A percentile compares a stretch with the other conserved stretches of the same genome.
phyloP scores from a whole-genome alignment of 257 asterid genomes.

The Agastache rugosa region DNA sequence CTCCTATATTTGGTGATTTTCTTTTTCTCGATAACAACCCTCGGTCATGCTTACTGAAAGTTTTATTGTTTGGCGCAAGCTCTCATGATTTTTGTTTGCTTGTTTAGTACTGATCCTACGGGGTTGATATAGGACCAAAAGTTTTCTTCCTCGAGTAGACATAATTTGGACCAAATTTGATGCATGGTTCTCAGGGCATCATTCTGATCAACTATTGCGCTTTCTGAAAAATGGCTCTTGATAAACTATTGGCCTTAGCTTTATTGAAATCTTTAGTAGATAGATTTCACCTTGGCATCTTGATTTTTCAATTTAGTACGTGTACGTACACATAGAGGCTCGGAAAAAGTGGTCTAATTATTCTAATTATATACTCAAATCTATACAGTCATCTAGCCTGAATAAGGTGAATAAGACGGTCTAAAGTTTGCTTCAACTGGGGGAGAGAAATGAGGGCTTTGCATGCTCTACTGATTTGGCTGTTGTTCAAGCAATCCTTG shows the following conservation, averaged over 20 bases:
- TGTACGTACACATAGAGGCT: too few relatives aligned
- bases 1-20: not conserved
- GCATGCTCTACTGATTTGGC: conserved; percentile 41
- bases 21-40: not conserved
- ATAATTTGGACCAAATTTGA: conserved; percentile 26
- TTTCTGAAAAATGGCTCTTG: conserved; percentile 6
- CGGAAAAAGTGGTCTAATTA: not conserved
- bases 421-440: conserved; percentile 4
- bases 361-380: not conserved
- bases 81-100: not conserved
- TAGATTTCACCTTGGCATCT: not conserved
- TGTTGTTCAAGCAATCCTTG: conserved; percentile 39
- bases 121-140: too few relatives aligned
- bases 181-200: not conserved
- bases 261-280: conserved; percentile 22
- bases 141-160: not conserved
- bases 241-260: conserved; percentile 8
- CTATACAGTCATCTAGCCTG: not conserved
- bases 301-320: not conserved
- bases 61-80: conserved; percentile 13
- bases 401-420: not conserved
- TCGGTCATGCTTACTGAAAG: not conserved
- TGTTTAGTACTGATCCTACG: not conserved
- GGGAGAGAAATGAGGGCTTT: conserved; percentile 52
- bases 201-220: not conserved